Conservation (phyloP, 148 eudicot genomes). For the Polygonum maritimum region DNA sequence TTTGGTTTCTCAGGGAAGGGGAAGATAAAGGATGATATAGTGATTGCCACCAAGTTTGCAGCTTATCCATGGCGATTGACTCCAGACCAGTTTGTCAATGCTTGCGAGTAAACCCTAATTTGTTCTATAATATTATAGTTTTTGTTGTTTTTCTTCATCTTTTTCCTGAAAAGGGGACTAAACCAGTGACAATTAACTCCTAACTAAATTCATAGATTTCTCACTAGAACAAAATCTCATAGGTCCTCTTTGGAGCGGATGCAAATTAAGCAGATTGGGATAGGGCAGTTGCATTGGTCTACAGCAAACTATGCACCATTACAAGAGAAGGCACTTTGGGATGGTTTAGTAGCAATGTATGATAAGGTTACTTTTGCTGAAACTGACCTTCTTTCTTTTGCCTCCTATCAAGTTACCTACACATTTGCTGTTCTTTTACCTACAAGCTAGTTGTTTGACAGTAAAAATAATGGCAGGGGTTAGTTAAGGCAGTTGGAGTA, state of each 20-base stretch:
- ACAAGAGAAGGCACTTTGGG: conserved; percentile 94
- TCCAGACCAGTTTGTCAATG: conserved; percentile 82
- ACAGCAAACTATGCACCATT: conserved; percentile 94
- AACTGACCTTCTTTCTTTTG: neutral
- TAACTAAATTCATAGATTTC: neutral
- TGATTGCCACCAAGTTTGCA: conserved; percentile 94
- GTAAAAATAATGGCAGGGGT: conserved; percentile 44
- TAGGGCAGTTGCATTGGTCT: conserved; percentile 96
- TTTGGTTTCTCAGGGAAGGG: conserved; percentile 39
- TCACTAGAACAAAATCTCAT: conserved; percentile 10
- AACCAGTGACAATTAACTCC: too few relatives aligned
- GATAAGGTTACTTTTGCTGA: conserved; percentile 59
- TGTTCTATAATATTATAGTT: neutral
- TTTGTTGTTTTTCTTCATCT: neutral
- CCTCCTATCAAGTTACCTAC: neutral
- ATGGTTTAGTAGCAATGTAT: conserved; percentile 97
- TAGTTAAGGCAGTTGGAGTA: conserved; percentile 90
- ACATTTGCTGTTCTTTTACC: neutral
- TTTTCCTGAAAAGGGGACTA: too few relatives aligned
- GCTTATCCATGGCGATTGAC: conserved; percentile 99
- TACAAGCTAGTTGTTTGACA: neutral
- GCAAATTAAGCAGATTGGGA: conserved; percentile 77
- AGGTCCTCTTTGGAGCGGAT: conserved; percentile 75
- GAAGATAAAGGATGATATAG: conserved; percentile 37
- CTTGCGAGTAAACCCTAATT: conserved; percentile 62